Evolutionary conservation across 2,329 filamentous ascomycete species (phyloP), one percentile per base, ranked within the genome.

Genomic region (Hymenoscyphus salicellus): DNA sequence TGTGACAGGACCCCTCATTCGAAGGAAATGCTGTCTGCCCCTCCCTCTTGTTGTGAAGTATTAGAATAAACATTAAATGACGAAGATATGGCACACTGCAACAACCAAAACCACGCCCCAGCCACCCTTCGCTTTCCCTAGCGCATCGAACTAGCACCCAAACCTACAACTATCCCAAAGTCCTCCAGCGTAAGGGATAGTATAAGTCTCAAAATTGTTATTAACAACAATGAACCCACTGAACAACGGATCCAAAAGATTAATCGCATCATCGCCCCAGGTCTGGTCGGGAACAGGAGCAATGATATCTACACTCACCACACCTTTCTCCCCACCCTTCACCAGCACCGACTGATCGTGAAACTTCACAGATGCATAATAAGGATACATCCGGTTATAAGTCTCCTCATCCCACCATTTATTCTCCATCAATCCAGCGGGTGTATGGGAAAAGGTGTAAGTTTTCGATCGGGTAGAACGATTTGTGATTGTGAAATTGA

Each of bases 401-500:
- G 63, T 55, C 33, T 69, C 65, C 5, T 41, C 62, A 14, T 52
- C 46, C 46, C 46, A 52, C 46, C 46, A 52, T 26, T 26, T 52
- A 14, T 52, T 63, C 68, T 3, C 52, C 14, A 68, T 68, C 49
- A 72, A 75, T 16, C 67, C 70, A 6, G 71, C 69, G 5, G 69
- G 69, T 38, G 67, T 20, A 36, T 73, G 72, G n/a, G 68, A 70
- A 33, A 72, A 52, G 5, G 63, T 58, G 60, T 73, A 75, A 3
- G 65, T 70, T 43, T 70, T 72, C 2, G 66, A 49, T 1, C 58
- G 41, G 1, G 57, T 58, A 14, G 66, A 70, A 23, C 4, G 62
- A 58, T 75, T 74, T 23, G 65, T 59, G 23, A 75, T 73, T 16
- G 69, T 74, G 26, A 75, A 63, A 52, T 72, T 73, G 46, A 52